Conservation (phyloP, 192 early-diverging fungal species). For the Coemansia aciculifera region DNA sequence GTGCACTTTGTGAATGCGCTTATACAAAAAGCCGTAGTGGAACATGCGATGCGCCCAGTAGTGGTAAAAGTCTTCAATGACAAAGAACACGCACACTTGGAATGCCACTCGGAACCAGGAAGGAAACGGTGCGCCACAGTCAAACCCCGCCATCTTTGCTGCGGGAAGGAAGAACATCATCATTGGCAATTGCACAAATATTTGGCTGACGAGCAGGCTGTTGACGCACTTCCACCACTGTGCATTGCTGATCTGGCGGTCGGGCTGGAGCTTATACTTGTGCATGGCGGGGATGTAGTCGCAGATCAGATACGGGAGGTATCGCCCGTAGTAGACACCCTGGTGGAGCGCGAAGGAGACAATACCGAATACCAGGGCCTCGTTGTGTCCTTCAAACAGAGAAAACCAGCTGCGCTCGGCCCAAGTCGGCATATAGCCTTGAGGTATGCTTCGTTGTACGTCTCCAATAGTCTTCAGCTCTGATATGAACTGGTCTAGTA, state of each 20-base stretch:
- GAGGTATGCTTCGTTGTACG: constrained; percentile 13
- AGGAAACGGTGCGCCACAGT: constrained; percentile 67
- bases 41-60: constrained; percentile 73
- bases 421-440: constrained; percentile 32
- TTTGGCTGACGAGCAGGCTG: constrained; percentile 63
- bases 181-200: constrained; percentile 69
- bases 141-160: constrained; percentile 64
- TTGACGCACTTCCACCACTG: constrained; percentile 62
- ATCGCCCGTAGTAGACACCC: constrained; percentile 86
- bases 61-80: constrained; percentile 70
- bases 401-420: constrained; percentile 65
- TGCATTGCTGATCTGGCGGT: constrained; percentile 55
- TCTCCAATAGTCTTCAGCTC: constrained; percentile 27
- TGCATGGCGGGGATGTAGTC: constrained; percentile 79
- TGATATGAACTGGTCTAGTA: constrained; percentile 29
- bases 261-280: constrained; percentile 74
- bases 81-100: constrained; percentile 61
- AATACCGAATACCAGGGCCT: constrained; percentile 66
- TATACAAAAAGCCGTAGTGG: constrained; percentile 70
- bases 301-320: constrained; percentile 76
- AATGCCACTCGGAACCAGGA: constrained; percentile 52
- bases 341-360: constrained; percentile 84
- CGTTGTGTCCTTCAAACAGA: constrained; percentile 67
- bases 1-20: constrained; percentile 77
- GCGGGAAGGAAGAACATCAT: constrained; percentile 64